These are phyloP conservation scores for Alternaria sp. DNA, from an alignment of 2,329 filamentous ascomycete species.

Conservation along the genomic window DNA sequence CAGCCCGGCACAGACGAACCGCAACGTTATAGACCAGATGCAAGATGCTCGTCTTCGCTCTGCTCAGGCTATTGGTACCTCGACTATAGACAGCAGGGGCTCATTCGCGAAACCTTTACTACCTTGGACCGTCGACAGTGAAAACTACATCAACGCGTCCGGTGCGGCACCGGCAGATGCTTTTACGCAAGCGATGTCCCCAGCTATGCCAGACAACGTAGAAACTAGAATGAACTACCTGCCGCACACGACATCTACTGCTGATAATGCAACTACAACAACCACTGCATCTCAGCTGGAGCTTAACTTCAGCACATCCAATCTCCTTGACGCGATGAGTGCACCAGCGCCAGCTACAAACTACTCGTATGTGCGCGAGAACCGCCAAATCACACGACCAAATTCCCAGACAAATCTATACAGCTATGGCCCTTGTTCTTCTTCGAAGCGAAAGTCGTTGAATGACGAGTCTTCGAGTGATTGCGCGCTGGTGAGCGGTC, in stretches of 20 bases:
- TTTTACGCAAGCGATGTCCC: background rate
- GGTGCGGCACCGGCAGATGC: conserved; percentile 25
- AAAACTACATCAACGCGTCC: conserved; percentile 19
- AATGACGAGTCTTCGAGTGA: conserved; percentile 34
- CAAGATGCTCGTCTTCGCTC: conserved; percentile 45
- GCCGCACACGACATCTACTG: conserved; percentile 15
- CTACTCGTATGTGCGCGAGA: conserved; percentile 40
- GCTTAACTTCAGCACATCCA: conserved; percentile 39
- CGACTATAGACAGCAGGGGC: conserved; percentile 14
- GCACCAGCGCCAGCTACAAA: conserved; percentile 26
- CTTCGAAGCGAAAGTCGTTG: conserved; percentile 43
- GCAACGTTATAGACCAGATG: conserved; percentile 43
- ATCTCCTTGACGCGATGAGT: conserved; percentile 34
- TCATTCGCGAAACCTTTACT: conserved; percentile 34
- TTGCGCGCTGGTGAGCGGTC: conserved; percentile 52
- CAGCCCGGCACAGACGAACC: conserved; percentile 33
- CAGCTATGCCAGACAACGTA: conserved; percentile 17
- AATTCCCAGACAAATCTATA: conserved; percentile 51
- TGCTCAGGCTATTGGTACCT: conserved; percentile 30
- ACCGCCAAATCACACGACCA: conserved; percentile 36
- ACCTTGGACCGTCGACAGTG: conserved; percentile 31
- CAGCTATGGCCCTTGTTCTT: conserved; percentile 49
- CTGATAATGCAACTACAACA: conserved; percentile 18
- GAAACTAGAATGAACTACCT: conserved; percentile 26
- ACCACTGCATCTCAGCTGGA: conserved; percentile 23